Percentiles rank a stretch among this genome's conserved stretches.
These are phyloP conservation scores for Prinsepia uniflora DNA, from an alignment of 306 rosid genomes.

Conservation along the genomic window DNA sequence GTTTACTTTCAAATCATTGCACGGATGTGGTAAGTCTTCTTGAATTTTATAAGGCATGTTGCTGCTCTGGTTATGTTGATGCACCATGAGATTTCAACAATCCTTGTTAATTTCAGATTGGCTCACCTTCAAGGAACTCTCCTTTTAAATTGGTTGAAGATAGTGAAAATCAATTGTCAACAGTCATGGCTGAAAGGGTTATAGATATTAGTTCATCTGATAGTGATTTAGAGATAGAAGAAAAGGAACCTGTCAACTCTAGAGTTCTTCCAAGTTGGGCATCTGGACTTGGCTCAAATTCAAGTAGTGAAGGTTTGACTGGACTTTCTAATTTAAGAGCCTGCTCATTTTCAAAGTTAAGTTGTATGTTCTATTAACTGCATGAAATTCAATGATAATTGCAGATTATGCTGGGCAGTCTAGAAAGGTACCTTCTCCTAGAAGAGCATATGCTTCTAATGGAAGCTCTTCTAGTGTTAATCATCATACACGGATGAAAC, in stretches of 20 bases:
- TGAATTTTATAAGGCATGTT: not conserved
- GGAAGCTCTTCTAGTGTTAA: slow-evolving; percentile 32
- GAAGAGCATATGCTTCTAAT: slow-evolving; percentile 45
- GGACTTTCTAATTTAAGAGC: slow-evolving; percentile 13
- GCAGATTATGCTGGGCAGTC: slow-evolving; percentile 51
- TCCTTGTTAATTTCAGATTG: slow-evolving; percentile 41
- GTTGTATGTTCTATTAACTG: slow-evolving; percentile 8
- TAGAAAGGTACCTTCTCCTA: slow-evolving; percentile 35
- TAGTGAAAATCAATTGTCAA: slow-evolving; percentile 27
- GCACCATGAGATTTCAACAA: slow-evolving; percentile 17
- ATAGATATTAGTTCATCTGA: slow-evolving; percentile 85
- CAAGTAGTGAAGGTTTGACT: slow-evolving; percentile 47
- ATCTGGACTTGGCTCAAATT: slow-evolving; percentile 24
- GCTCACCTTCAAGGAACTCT: slow-evolving; percentile 34
- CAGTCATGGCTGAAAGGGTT: slow-evolving; percentile 38
- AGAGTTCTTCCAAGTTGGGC: slow-evolving; percentile 69
- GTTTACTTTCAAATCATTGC: slow-evolving; percentile 31
- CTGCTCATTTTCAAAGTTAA: not conserved
- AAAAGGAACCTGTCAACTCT: slow-evolving; percentile 18
- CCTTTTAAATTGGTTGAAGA: slow-evolving; percentile 32
- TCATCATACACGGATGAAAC: slow-evolving; percentile 33
- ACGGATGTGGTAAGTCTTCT: slow-evolving; percentile 33
- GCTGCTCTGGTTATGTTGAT: slow-evolving; percentile 20
- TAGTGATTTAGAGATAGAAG: slow-evolving; percentile 64
- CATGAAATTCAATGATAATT: slow-evolving; percentile 17